A percentile compares a stretch with the other conserved stretches of the same genome.
Conservation (phyloP, 495 filamentous ascomycete species). For the Aspergillus indologenus region DNA sequence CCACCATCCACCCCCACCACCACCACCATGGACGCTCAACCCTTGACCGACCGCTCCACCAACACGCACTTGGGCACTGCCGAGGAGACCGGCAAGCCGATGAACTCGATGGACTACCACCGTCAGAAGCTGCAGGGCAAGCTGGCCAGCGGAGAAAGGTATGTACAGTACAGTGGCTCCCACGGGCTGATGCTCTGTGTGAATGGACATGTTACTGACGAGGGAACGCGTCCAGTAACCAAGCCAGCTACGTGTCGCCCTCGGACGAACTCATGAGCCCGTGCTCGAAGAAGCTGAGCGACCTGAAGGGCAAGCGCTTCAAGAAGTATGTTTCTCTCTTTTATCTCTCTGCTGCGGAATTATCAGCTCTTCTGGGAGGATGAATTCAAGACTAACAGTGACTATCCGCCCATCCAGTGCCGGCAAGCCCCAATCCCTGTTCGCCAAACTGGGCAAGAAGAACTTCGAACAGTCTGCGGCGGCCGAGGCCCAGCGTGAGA, state of each 20-base stretch:
- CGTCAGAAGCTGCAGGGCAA: conserved; percentile 72
- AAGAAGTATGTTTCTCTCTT: conserved; percentile 41
- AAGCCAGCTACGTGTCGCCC: conserved; percentile 78
- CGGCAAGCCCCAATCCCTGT: conserved; percentile 48
- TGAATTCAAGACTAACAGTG: background rate
- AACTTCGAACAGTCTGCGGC: conserved; percentile 42
- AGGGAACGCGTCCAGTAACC: conserved; percentile 25
- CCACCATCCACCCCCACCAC: background rate
- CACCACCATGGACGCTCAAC: conserved; percentile 34
- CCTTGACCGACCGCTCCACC: conserved; percentile 42
- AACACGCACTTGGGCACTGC: conserved; percentile 41
- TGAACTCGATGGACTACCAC: conserved; percentile 69
- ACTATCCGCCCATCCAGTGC: conserved; percentile 28
- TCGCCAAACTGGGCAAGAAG: conserved; percentile 51
- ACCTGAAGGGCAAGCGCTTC: conserved; percentile 79
- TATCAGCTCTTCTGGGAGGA: background rate
- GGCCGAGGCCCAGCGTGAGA: conserved; percentile 10
- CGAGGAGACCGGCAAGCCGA: conserved; percentile 28
- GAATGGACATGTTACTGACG: background rate
- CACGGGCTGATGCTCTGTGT: background rate
- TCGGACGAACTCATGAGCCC: conserved; percentile 92
- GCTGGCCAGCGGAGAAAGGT: conserved; percentile 64
- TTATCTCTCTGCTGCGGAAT: background rate
- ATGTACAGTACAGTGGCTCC: conserved; percentile 24
- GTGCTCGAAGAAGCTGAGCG: conserved; percentile 83